Percentiles rank a stretch among this genome's conserved stretches.
These are phyloP conservation scores for Notholithocarpus densiflorus DNA, from an alignment of 306 rosid species.

Conservation along the genomic window DNA sequence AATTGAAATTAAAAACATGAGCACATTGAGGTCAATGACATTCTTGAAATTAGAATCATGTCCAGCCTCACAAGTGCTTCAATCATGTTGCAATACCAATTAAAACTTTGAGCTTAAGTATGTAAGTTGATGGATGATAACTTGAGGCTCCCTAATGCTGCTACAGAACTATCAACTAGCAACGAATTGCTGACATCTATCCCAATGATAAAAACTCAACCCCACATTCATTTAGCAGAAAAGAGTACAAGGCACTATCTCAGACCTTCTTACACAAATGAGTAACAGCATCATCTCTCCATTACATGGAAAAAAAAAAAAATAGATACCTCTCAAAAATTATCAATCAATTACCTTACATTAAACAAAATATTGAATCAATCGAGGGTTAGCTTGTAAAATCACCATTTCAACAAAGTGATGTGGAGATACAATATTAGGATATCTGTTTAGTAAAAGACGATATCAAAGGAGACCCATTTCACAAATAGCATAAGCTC, in stretches of 20 bases:
- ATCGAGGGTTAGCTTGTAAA: not conserved
- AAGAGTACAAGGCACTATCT: not conserved
- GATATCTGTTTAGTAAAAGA: not conserved
- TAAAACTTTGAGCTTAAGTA: not conserved
- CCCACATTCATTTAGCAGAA: not conserved
- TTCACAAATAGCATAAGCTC: no score
- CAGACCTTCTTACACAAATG: not conserved
- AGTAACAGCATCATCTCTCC: not conserved
- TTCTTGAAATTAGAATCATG: no score
- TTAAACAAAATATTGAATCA: not conserved
- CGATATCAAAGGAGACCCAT: not conserved
- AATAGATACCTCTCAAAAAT: not conserved
- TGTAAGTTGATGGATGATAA: not conserved
- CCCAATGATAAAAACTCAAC: not conserved
- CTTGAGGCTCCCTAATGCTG: not conserved
- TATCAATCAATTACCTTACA: not conserved
- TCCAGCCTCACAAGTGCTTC: not conserved
- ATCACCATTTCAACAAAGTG: not conserved
- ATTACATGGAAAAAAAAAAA: not conserved
- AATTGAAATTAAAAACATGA: not conserved
- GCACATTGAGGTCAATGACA: not conserved
- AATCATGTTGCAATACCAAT: not conserved
- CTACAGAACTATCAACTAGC: not conserved
- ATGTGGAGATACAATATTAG: not conserved
- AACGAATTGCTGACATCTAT: not conserved